A percentile compares a stretch with the other conserved stretches of the same genome.
Evolutionary conservation across 345 rosid genomes (phyloP).

Genomic region (Euphorbia lathyris): DNA sequence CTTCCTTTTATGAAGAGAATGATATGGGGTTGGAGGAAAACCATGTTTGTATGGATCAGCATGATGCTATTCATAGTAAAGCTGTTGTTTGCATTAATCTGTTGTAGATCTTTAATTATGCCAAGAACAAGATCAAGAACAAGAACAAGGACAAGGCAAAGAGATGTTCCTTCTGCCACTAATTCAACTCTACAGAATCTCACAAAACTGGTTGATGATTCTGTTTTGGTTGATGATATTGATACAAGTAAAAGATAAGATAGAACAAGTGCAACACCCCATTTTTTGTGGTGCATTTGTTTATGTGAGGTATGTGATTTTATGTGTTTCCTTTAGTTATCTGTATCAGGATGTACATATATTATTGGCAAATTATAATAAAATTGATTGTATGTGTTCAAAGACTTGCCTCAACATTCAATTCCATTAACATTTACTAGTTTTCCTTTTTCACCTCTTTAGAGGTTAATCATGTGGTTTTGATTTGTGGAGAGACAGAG

Average conservation of each 20-base stretch:
- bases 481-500: no score
- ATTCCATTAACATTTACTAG: background rate
- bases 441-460: no score
- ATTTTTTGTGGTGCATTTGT: background rate
- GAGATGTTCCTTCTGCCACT: slow-evolving; percentile 25
- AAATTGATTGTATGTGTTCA: background rate
- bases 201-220: slow-evolving; percentile 17
- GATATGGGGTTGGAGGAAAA: slow-evolving; percentile 76
- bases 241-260: slow-evolving; percentile 21
- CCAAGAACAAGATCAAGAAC: no score
- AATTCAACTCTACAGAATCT: slow-evolving; percentile 13
- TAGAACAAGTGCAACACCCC: background rate
- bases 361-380: background rate
- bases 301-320: background rate
- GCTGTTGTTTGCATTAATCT: slow-evolving; percentile 46
- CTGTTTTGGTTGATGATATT: slow-evolving; percentile 7
- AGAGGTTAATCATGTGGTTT: no score
- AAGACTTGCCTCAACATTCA: background rate
- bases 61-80: slow-evolving; percentile 38
- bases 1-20: slow-evolving; percentile 57
- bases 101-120: slow-evolving; percentile 52
- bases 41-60: slow-evolving; percentile 60
- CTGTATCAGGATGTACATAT: background rate
- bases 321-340: background rate
- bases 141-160: slow-evolving; percentile 44